Percentiles rank a stretch among this genome's conserved stretches.
These are phyloP conservation scores for Stachybotrys elegans DNA, from an alignment of 2,329 filamentous ascomycete species.

Conservation along the genomic window DNA sequence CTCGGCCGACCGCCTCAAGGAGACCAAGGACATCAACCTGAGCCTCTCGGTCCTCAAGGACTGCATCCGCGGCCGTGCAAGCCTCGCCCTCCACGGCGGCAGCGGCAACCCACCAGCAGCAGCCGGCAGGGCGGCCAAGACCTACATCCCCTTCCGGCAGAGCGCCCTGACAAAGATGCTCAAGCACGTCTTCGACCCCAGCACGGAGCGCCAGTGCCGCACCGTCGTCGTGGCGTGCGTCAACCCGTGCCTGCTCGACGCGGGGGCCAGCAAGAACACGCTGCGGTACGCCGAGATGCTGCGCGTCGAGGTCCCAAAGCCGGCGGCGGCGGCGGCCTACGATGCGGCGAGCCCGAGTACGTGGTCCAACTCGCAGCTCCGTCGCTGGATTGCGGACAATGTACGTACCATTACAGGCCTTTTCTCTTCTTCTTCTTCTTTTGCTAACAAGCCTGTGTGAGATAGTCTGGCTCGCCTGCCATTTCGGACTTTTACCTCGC, in stretches of 20 bases:
- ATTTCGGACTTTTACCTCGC: too few relatives aligned
- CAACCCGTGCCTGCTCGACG: slow-evolving; percentile 39
- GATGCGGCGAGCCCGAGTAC: slow-evolving; percentile 25
- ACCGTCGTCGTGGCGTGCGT: slow-evolving; percentile 43
- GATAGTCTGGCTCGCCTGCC: too few relatives aligned
- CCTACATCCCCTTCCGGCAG: slow-evolving; percentile 40
- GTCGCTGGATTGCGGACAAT: slow-evolving; percentile 33
- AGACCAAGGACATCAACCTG: slow-evolving; percentile 41
- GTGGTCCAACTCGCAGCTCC: slow-evolving; percentile 34
- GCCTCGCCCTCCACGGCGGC: slow-evolving; percentile 21
- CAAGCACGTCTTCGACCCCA: slow-evolving; percentile 44
- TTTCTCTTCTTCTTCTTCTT: too few relatives aligned
- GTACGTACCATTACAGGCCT: too few relatives aligned
- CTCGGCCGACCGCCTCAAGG: slow-evolving; percentile 37
- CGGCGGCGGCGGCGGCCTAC: slow-evolving; percentile 13
- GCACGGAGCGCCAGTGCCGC: slow-evolving; percentile 29
- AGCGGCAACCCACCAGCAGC: slow-evolving; percentile 16
- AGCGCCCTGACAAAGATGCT: slow-evolving; percentile 41
- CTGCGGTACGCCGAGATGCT: slow-evolving; percentile 44
- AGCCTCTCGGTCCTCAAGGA: slow-evolving; percentile 47
- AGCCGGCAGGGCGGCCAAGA: too few relatives aligned
- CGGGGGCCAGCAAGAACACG: slow-evolving; percentile 41
- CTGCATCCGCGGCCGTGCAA: slow-evolving; percentile 42
- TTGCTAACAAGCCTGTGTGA: too few relatives aligned
- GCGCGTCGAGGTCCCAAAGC: slow-evolving; percentile 30